Conservation (phyloP, 176 grass and related monocot species). For the Pontederia paniculata region DNA sequence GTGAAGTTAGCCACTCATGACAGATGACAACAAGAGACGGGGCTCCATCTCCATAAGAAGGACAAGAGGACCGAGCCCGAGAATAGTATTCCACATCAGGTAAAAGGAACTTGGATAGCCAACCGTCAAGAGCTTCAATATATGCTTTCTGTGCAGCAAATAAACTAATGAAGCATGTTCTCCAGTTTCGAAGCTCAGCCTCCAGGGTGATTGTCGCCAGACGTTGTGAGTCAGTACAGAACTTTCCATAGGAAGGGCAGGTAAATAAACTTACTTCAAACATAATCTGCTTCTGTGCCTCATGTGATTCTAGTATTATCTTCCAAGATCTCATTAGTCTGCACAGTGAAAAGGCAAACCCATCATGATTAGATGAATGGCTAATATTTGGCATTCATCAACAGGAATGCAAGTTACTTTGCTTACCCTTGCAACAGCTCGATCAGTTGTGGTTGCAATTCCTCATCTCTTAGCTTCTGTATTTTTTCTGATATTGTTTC, state of each 20-base stretch:
- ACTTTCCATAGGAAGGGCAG: constrained; percentile 90
- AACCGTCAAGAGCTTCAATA: constrained; percentile 69
- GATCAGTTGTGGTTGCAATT: constrained; percentile 55
- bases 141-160: constrained; percentile 64
- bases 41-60: constrained; percentile 21
- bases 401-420: neutral
- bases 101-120: constrained; percentile 78
- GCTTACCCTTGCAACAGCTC: constrained; percentile 58
- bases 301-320: constrained; percentile 84
- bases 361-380: neutral
- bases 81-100: constrained; percentile 54
- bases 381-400: no score
- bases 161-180: constrained; percentile 64
- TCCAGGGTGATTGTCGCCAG: constrained; percentile 80
- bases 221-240: constrained; percentile 63
- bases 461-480: constrained; percentile 54
- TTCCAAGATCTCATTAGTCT: constrained; percentile 71
- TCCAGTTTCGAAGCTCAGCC: constrained; percentile 89
- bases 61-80: constrained; percentile 39
- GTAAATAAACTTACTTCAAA: constrained; percentile 84
- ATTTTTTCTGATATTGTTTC: constrained; percentile 53
- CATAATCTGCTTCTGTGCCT: constrained; percentile 93
- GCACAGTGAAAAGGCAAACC: constrained; percentile 1
- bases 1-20: constrained; percentile 48
- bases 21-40: constrained; percentile 61